Evolutionary conservation across 1,284 basidiomycete genomes (phyloP).

Genomic region (Golubevia sp.): DNA sequence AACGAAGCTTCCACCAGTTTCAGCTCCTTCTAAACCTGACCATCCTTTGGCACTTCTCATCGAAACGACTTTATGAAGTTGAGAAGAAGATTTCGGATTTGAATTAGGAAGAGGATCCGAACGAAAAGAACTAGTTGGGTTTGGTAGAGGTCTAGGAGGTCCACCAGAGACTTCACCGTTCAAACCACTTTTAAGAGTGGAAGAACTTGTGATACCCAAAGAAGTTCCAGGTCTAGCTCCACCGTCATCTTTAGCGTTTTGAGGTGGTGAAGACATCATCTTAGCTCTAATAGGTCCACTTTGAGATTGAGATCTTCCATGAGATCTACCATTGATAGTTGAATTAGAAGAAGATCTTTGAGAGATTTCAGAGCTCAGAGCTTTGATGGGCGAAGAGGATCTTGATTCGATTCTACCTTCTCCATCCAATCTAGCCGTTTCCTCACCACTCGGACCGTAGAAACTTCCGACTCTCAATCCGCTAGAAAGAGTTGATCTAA

Average conservation of each 20-base stretch:
- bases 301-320: conserved; percentile 2
- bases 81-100: conserved; percentile 13
- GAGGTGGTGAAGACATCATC: background rate
- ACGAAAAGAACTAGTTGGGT: background rate
- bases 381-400: conserved; percentile 1
- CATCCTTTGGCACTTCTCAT: conserved; percentile 36
- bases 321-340: background rate
- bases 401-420: conserved; percentile 15
- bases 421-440: conserved; percentile 26
- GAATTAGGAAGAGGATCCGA: conserved; percentile 6
- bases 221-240: background rate
- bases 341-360: background rate
- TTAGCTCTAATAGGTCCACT: background rate
- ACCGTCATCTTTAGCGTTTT: background rate
- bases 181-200: background rate
- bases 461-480: conserved; percentile 36
- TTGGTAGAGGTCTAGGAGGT: conserved; percentile 1
- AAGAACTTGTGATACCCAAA: background rate
- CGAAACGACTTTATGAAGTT: background rate
- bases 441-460: conserved; percentile 33
- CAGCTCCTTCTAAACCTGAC: conserved; percentile 35
- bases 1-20: conserved; percentile 34
- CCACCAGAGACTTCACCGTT: background rate
- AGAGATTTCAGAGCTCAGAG: background rate
- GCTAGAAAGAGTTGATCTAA: background rate